Percentiles rank a stretch among this genome's conserved stretches.
These are phyloP conservation scores for Nadsonia commutata DNA, from an alignment of 1,139 yeast species.

Conservation along the genomic window DNA sequence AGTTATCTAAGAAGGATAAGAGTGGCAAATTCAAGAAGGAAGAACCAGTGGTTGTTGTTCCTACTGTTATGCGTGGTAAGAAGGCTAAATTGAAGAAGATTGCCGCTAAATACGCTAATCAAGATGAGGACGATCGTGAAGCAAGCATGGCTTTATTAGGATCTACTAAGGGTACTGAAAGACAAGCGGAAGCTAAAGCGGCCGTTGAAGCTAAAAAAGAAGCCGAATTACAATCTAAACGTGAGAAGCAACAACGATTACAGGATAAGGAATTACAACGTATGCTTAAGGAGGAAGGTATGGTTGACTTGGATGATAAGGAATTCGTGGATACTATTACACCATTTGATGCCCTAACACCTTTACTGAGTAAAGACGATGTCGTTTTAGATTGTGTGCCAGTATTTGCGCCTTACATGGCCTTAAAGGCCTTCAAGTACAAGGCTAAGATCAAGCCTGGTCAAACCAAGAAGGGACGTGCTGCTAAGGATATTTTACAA, in stretches of 20 bases:
- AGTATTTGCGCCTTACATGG: constrained; percentile 84
- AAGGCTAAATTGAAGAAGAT: constrained; percentile 73
- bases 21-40: not conserved
- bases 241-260: constrained; percentile 27
- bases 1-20: not conserved
- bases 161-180: constrained; percentile 52
- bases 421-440: constrained; percentile 61
- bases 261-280: constrained; percentile 36
- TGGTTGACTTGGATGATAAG: constrained; percentile 19
- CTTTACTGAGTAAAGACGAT: constrained; percentile 24
- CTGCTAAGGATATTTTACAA: constrained; percentile 52
- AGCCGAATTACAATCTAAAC: constrained; percentile 21
- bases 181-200: constrained; percentile 19
- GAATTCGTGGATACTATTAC: constrained; percentile 16
- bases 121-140: constrained; percentile 75
- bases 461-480: constrained; percentile 74
- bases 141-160: constrained; percentile 72
- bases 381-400: constrained; percentile 54
- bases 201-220: constrained; percentile 22
- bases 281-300: constrained; percentile 20
- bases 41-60: not conserved
- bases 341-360: constrained; percentile 22
- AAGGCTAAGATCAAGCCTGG: constrained; percentile 85
- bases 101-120: constrained; percentile 71
- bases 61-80: constrained; percentile 53